Conservation (phyloP, 345 rosid species). For the Xanthoceras sorbifolium region DNA sequence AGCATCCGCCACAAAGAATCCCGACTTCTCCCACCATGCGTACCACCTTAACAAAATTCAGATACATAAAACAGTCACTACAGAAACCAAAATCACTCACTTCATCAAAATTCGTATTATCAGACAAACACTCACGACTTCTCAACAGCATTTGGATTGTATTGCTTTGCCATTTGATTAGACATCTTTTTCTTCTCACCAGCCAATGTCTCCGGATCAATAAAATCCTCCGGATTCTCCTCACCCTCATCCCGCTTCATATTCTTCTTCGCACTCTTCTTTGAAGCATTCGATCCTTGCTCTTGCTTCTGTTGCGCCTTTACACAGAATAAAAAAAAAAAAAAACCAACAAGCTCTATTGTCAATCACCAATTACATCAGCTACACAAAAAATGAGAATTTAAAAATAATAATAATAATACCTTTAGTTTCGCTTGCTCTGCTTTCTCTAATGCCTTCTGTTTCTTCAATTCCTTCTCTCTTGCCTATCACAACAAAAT, state of each 20-base stretch:
- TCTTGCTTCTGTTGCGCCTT: slow-evolving; percentile 63
- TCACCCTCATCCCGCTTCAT: slow-evolving; percentile 55
- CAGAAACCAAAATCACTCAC: background rate
- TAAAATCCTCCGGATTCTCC: slow-evolving; percentile 69
- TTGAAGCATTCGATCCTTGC: slow-evolving; percentile 40
- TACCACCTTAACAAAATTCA: slow-evolving; percentile 68
- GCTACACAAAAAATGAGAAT: background rate
- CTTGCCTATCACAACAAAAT: slow-evolving; percentile 43
- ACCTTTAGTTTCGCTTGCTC: slow-evolving; percentile 66
- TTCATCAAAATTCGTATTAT: background rate
- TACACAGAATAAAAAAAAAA: background rate
- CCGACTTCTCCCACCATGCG: slow-evolving; percentile 87
- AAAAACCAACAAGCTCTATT: background rate
- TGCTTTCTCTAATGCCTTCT: slow-evolving; percentile 77
- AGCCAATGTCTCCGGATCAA: slow-evolving; percentile 69
- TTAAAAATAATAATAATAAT: background rate
- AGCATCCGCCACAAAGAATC: slow-evolving; percentile 67
- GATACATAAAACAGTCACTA: slow-evolving; percentile 7
- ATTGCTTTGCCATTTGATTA: slow-evolving; percentile 82
- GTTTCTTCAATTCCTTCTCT: slow-evolving; percentile 86
- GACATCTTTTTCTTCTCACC: slow-evolving; percentile 87
- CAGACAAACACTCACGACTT: slow-evolving; percentile 57
- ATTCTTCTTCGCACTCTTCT: slow-evolving; percentile 70
- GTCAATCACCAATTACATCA: slow-evolving; percentile 3
- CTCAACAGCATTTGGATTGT: slow-evolving; percentile 77